Base-by-base conservation (phyloP, 352 stramenopile species). In the Thraustotheca clavata region DNA sequence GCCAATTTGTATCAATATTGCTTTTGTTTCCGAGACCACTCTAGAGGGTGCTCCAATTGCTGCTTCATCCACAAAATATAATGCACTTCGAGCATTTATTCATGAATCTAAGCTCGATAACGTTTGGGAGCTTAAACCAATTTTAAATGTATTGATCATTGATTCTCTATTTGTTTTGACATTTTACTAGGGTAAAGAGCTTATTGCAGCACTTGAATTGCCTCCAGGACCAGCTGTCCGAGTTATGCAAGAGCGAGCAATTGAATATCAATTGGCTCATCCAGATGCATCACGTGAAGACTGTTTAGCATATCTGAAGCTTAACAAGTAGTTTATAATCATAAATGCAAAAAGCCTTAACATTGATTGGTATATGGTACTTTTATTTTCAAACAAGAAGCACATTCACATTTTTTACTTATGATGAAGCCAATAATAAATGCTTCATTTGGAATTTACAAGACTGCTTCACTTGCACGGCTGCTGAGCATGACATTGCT, bases 71-170 rank as follows among this genome's bases (percentile, higher is more conserved):
- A 38, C 69, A 24, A 71, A 73, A 38, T 89, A 87, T 57, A 41
- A 72, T 2, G 48, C 43, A 20, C 82, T 91, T 32, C 62, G 66
- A 22, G 39, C 59, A 3, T 52, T 72, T 3, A 60, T 88, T 43
- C 47, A 26, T 0, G 62, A 67, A 1, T 47, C 69, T 20, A 73
- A 65, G 24, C 70, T 91, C 0, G 49, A 71, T 5, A 67, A 61
- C 0, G 76, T 88, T 9, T 91, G 79, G 79, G 62, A 85, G 24
- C 65, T 88, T 32, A 86, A 85, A 66, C 77, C 82, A 18, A 55
- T 91, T 34, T 70, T 91, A 0, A 88, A 88, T 72, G 81, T 90
- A 71, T 57, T 75, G 50, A 9, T 31, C 18, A 61, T 24, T 8
- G 24, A 16, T 4, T 16, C 16, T 47, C 33, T 16, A 32, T 24